Evolutionary conservation across 169 alveolate genomes (phyloP), one percentile per base, ranked within the genome.

Genomic region (Eimeria acervulina): DNA sequence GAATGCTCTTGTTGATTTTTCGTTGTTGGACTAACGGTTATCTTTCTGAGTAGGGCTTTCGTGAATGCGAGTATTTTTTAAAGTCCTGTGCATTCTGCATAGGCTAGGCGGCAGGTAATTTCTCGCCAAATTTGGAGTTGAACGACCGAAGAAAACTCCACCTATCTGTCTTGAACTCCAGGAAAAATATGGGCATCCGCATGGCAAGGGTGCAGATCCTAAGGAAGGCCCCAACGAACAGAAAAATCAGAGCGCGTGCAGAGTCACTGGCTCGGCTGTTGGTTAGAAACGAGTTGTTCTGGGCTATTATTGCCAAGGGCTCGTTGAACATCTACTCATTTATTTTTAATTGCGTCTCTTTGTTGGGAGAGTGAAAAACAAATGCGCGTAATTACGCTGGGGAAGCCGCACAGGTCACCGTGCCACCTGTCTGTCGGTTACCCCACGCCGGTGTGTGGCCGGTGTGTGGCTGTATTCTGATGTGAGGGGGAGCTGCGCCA

Each of bases 391-490:
- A 42, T 42, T n/a, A 42, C n/a, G 61, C 8, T n/a, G 55, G 63
- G 51, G 40, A 38, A 42, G 33, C 87, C 0, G 87, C 87, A 76
- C 55, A 42, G 87, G 63, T 42, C 55, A 76, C 33, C 61, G 7
- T 44, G 87, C 33, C 61, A 63, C 87, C 87, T 76, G 87, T 42
- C 66, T 76, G 87, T 76, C 87, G 59, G 87, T 76, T 40, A 76
- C 87, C 87, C 87, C 87, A 76, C 87, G 87, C 63, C 87, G 87
- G 63, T 76, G 81, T 33, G 81, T 70, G 63, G 87, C 63, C 87
- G 87, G 63, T 76, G 81, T 33, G 81, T 70, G 63, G 87, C 87
- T 76, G 87, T 21, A 36, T 76, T 76, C 63, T 12, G 26, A 38
- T 42, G 19, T 10, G 31, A 52, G 38, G 63, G 87, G 87, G 23